Evolutionary conservation across 176 grass and related monocot species (phyloP).

Genomic region (Otatea glauca): DNA sequence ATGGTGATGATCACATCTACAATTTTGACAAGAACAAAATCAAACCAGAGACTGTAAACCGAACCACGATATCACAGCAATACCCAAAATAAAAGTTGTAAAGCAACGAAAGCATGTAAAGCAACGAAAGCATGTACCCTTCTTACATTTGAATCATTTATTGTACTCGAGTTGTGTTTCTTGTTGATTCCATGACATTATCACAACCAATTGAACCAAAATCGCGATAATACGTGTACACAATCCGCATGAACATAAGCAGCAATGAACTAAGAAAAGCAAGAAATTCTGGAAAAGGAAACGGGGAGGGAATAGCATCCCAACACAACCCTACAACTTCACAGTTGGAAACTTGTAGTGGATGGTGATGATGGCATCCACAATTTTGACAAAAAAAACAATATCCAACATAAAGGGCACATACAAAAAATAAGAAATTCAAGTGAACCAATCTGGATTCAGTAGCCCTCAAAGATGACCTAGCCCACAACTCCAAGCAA

Average conservation of each 20-base stretch:
- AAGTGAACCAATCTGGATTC: conserved; percentile 21
- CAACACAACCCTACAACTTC: conserved; percentile 9
- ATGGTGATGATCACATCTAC: background rate
- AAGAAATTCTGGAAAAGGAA: background rate
- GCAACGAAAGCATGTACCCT: too few relatives aligned
- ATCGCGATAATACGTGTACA: background rate
- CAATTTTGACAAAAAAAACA: background rate
- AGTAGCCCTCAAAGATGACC: conserved; percentile 14
- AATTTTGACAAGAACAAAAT: background rate
- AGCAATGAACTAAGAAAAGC: background rate
- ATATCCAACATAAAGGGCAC: conserved; percentile 1
- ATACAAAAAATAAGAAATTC: background rate
- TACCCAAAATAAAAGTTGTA: background rate
- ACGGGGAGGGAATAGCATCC: background rate
- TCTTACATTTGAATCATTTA: background rate
- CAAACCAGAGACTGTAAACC: conserved; percentile 12
- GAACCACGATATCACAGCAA: background rate
- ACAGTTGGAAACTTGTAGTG: background rate
- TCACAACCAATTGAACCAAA: background rate
- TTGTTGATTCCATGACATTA: background rate
- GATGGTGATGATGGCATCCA: background rate
- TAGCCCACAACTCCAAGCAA: conserved; percentile 23
- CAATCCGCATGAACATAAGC: conserved; percentile 12
- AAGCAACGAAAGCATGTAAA: conserved; percentile 3
- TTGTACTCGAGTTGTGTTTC: conserved; percentile 1